Conservation (phyloP, 2,329 filamentous ascomycete species). For the Xylaria sp. region DNA sequence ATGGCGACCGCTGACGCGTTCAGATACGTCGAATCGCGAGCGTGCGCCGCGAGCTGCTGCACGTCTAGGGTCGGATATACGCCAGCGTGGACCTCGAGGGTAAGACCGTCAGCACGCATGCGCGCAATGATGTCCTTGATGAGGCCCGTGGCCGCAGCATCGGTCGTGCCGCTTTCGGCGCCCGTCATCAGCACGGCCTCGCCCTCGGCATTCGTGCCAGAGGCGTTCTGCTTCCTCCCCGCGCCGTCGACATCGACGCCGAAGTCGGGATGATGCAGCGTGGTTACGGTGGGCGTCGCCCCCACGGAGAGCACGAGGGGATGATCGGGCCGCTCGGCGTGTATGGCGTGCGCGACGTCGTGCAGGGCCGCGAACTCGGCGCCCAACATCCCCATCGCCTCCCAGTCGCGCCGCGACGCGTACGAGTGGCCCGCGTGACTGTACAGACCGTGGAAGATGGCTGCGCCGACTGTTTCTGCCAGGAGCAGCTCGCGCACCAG, state of each 20-base stretch:
- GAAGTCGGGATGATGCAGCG: conserved; percentile 65
- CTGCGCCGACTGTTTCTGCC: conserved; percentile 52
- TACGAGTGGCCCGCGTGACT: conserved; percentile 80
- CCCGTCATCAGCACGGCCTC: conserved; percentile 40
- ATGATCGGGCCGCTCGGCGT: conserved; percentile 45
- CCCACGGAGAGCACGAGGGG: conserved; percentile 73
- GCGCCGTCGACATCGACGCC: conserved; percentile 27
- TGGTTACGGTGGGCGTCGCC: conserved; percentile 78
- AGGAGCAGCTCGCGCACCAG: conserved; percentile 60
- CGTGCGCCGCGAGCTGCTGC: conserved; percentile 80
- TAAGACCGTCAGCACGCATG: conserved; percentile 53
- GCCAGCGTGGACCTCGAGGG: conserved; percentile 77
- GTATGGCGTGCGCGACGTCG: conserved; percentile 54
- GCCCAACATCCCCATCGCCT: conserved; percentile 59
- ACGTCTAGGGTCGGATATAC: conserved; percentile 81
- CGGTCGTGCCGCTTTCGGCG: background rate
- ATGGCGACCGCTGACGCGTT: conserved; percentile 70
- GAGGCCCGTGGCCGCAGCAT: conserved; percentile 44
- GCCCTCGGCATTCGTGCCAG: no score
- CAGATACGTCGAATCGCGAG: conserved; percentile 56
- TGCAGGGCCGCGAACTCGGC: conserved; percentile 67
- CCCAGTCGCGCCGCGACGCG: conserved; percentile 61
- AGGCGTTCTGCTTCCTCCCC: background rate
- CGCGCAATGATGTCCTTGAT: conserved; percentile 55
- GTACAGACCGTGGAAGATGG: conserved; percentile 72